A percentile compares a stretch with the other conserved stretches of the same genome.
Evolutionary conservation across 441 rosid species (phyloP).

Genomic region (Populus trichocarpa): DNA sequence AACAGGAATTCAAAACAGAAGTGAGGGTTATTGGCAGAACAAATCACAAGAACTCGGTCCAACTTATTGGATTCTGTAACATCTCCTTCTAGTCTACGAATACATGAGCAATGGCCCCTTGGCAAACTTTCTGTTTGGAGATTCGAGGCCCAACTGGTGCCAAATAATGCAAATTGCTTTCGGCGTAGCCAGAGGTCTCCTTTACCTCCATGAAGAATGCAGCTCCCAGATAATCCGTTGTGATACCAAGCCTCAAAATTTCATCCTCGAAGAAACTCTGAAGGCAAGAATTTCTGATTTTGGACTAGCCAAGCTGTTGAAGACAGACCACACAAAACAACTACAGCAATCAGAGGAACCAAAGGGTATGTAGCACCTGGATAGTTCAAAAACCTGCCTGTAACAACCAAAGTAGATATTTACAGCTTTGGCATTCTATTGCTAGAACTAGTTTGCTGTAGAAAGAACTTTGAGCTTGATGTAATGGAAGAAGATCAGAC

Average conservation of each 20-base stretch:
- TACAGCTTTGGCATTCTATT: slow-evolving; percentile 50
- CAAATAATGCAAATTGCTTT: slow-evolving; percentile 28
- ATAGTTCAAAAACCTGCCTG: slow-evolving; percentile 44
- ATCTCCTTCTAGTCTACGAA: slow-evolving; percentile 43
- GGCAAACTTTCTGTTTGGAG: slow-evolving; percentile 21
- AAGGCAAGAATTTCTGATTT: slow-evolving; percentile 39
- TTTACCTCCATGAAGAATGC: slow-evolving; percentile 46
- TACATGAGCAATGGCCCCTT: slow-evolving; percentile 43
- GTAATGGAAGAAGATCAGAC: background rate
- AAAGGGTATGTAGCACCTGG: slow-evolving; percentile 43
- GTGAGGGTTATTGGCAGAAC: slow-evolving; percentile 33
- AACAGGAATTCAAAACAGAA: slow-evolving; percentile 35
- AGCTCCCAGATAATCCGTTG: slow-evolving; percentile 37
- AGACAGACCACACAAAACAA: slow-evolving; percentile 31
- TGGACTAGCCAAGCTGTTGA: slow-evolving; percentile 45
- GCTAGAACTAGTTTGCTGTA: slow-evolving; percentile 40
- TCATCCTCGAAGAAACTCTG: slow-evolving; percentile 32
- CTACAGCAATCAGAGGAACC: slow-evolving; percentile 41
- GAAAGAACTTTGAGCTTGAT: slow-evolving; percentile 19
- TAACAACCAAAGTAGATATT: slow-evolving; percentile 50
- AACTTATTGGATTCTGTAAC: slow-evolving; percentile 41
- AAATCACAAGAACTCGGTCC: slow-evolving; percentile 44
- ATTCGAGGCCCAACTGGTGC: slow-evolving; percentile 31
- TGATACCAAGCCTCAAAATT: slow-evolving; percentile 47
- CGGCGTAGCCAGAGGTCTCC: slow-evolving; percentile 35